Evolutionary conservation across 768 basidiomycete species (phyloP), one percentile per base, ranked within the genome.

Genomic region (Kwoniella botswanensis): DNA sequence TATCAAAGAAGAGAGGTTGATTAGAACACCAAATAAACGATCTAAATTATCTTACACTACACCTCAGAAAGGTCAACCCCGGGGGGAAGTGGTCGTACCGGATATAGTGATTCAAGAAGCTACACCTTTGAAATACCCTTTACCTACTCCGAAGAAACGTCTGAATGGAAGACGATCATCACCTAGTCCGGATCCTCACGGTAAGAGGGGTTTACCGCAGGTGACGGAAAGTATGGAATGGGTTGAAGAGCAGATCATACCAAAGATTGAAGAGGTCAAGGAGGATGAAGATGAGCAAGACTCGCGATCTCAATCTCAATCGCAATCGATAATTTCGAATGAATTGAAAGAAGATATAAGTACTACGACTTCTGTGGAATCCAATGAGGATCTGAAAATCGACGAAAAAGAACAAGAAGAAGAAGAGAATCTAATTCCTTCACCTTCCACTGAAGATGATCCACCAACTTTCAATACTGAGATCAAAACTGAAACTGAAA

Each of bases 361-460:
- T 21, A 18, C 18, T 26, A 26, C 26, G 4, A 2, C 26, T 26
- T 26, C 26, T 26, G 3, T 26, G 26, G 26, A 26, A 26, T 26
- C 26, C 12, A 26, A 18, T 18, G 11, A 18, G 15, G 24, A 46
- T 63, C 3, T 44, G 42, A 52, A 21, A 21, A 44, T 18, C 15
- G 22, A 44, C 11, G 56, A 44, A 43, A 61, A 35, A 22, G 69
- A 24, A 59, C 43, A 22, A 59, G 42, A 21, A 26, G 53, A 65
- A 4, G 71, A 71, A 50, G 58, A 55, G 56, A 52, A 62, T 54
- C 42, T 71, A 24, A 75, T 80, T 15, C 79, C 79, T 21, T 80
- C 79, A 1, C 79, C 79, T 29, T 69, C 75, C 7, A 80, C 79
- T 9, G 79, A 80, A 46, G 67, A 80, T 53, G 74, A 78, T 59